Percentiles rank a stretch among this genome's conserved stretches.
These are phyloP conservation scores for Cladorrhinum sp. DNA, from an alignment of 2,329 filamentous ascomycete genomes.

Conservation along the genomic window DNA sequence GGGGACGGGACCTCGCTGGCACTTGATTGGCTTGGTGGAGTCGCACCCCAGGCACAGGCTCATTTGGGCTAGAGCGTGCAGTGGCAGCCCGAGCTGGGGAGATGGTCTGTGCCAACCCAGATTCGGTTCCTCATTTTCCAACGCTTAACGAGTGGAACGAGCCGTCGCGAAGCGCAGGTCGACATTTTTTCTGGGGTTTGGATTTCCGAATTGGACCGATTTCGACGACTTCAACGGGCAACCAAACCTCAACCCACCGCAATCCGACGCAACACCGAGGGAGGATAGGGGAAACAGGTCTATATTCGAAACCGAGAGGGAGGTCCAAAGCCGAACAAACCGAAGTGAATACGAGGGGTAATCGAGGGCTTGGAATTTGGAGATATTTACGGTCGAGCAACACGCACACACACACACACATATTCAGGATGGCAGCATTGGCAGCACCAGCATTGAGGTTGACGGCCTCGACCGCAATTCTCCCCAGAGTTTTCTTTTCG, in stretches of 20 bases:
- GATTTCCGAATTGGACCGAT: background rate
- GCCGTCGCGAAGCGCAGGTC: constrained; percentile 15
- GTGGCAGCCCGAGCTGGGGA: constrained; percentile 15
- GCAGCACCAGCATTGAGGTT: constrained; percentile 26
- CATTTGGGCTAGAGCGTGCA: constrained; percentile 22
- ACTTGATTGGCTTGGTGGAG: constrained; percentile 27
- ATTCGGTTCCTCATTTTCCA: background rate
- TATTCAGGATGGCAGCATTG: constrained; percentile 22
- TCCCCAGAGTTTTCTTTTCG: constrained; percentile 25
- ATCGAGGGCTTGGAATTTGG: background rate
- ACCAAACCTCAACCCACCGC: constrained; percentile 14
- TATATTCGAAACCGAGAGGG: background rate
- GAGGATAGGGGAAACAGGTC: constrained; percentile 11
- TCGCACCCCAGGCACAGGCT: constrained; percentile 25
- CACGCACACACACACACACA: no score
- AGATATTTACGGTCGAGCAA: background rate
- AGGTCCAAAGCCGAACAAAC: background rate
- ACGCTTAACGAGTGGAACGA: constrained; percentile 12
- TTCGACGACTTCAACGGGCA: constrained; percentile 5
- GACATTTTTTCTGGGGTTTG: constrained; percentile 22
- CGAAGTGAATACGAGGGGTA: background rate
- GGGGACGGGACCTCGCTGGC: constrained; percentile 30
- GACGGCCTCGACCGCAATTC: constrained; percentile 20
- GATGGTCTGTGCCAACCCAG: constrained; percentile 27
- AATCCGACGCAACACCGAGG: constrained; percentile 10